phyloP scores from a whole-genome alignment of 331 rosid genomes.

The Rhamnella rubrinervis region DNA sequence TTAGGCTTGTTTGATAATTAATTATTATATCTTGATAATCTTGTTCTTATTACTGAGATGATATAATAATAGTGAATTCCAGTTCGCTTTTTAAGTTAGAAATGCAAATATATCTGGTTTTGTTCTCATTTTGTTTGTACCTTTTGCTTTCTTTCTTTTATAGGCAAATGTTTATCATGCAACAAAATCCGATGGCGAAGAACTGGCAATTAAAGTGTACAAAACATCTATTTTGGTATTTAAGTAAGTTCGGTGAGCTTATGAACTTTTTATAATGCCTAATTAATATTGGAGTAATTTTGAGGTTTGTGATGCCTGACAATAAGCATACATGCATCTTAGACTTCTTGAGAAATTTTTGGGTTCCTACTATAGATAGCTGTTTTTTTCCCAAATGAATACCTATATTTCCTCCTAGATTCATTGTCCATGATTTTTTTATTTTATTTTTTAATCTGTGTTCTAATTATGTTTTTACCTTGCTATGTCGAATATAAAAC shows the following conservation, averaged over 20 bases:
- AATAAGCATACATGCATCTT: background rate
- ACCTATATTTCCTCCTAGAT: background rate
- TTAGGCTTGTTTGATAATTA: background rate
- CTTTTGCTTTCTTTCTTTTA: slow-evolving; percentile 20
- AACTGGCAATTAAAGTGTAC: slow-evolving; percentile 83
- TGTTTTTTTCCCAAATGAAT: background rate
- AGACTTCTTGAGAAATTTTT: background rate
- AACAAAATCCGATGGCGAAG: slow-evolving; percentile 76
- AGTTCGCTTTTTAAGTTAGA: too few species aligned
- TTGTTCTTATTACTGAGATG: background rate
- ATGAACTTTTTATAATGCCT: slow-evolving; percentile 19
- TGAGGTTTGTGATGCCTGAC: background rate
- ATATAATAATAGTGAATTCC: background rate
- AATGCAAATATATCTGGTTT: background rate
- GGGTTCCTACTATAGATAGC: background rate
- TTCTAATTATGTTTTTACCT: slow-evolving; percentile 24
- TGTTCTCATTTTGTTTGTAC: slow-evolving; percentile 1
- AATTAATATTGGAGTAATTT: background rate
- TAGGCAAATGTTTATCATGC: slow-evolving; percentile 99
- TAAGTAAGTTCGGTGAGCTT: slow-evolving; percentile 51
- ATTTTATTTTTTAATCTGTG: background rate
- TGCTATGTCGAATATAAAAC: slow-evolving; percentile 21
- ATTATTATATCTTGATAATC: background rate
- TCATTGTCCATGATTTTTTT: background rate
- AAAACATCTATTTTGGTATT: slow-evolving; percentile 86